These are phyloP conservation scores for Globisporangium solare DNA, from an alignment of 352 stramenopile genomes.

Conservation along the genomic window DNA sequence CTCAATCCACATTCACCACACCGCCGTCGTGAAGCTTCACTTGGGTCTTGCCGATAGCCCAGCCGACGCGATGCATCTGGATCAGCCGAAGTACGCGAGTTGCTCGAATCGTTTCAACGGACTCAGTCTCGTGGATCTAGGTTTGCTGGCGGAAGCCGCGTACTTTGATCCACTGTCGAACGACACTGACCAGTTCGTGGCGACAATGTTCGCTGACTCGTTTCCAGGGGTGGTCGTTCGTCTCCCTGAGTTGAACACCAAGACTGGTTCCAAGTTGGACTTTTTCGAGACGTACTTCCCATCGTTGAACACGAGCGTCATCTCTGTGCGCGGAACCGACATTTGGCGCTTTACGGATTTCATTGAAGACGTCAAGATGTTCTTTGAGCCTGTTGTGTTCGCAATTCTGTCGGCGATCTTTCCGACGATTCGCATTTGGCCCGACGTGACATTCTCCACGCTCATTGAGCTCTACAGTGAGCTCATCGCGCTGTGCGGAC, in stretches of 20 bases:
- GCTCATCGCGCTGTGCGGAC: conserved; percentile 81
- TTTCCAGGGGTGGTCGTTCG: conserved; percentile 46
- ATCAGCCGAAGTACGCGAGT: conserved; percentile 64
- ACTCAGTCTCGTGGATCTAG: conserved; percentile 76
- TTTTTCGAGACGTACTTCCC: conserved; percentile 82
- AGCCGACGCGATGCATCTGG: conserved; percentile 29
- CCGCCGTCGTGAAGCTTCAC: conserved; percentile 80
- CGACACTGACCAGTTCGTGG: conserved; percentile 61
- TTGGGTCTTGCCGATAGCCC: conserved; percentile 56
- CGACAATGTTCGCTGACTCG: conserved; percentile 51
- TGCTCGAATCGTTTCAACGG: conserved; percentile 75
- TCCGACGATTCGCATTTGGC: conserved; percentile 90
- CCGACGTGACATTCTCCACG: conserved; percentile 84
- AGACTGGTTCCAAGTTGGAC: conserved; percentile 78
- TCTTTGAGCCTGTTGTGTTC: conserved; percentile 87
- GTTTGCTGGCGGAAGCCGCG: conserved; percentile 79
- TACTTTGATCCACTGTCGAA: conserved; percentile 88
- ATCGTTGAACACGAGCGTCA: conserved; percentile 78
- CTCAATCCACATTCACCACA: conserved; percentile 79
- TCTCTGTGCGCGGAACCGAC: conserved; percentile 85
- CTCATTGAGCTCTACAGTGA: conserved; percentile 86
- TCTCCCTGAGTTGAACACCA: conserved; percentile 69
- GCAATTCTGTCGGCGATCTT: conserved; percentile 86
- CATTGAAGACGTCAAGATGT: conserved; percentile 91
- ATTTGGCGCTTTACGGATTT: conserved; percentile 89